A percentile compares a stretch with the other conserved stretches of the same genome.
Evolutionary conservation across 2,329 filamentous ascomycete species (phyloP).

Genomic region (Cladophialophora carrionii): DNA sequence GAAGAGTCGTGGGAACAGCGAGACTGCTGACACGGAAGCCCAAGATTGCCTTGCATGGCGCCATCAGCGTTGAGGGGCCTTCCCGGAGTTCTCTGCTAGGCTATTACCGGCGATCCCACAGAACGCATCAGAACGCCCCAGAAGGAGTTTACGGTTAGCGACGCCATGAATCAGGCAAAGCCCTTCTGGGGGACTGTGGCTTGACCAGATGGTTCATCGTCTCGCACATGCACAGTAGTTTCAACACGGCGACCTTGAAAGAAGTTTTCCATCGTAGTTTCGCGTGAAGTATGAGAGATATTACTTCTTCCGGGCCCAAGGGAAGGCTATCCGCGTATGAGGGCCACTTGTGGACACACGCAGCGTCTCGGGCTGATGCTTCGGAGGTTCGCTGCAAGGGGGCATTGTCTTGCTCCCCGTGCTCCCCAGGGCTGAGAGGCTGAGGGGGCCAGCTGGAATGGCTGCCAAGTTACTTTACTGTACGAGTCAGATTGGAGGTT

Average conservation of each 20-base stretch:
- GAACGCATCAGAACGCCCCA: constrained; percentile 21
- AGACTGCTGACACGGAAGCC: background rate
- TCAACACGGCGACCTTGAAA: background rate
- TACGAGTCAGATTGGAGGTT: background rate
- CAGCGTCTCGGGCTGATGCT: background rate
- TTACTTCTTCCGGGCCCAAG: background rate
- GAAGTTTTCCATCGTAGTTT: background rate
- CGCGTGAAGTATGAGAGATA: background rate
- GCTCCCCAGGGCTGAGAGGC: constrained; percentile 1
- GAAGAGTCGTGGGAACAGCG: background rate
- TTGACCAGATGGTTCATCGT: background rate
- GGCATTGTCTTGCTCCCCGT: background rate
- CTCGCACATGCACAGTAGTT: background rate
- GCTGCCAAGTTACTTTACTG: too few relatives aligned
- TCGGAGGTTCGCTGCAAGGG: constrained; percentile 9
- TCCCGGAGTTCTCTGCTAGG: background rate
- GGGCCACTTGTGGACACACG: constrained; percentile 1
- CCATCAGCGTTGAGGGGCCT: background rate
- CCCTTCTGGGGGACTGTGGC: background rate
- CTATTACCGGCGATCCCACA: constrained; percentile 1
- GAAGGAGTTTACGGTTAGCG: constrained; percentile 9
- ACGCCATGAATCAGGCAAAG: constrained; percentile 6
- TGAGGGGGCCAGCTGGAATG: background rate
- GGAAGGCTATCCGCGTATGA: background rate
- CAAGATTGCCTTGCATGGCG: background rate